Evolutionary conservation across 176 grass and related monocot genomes (phyloP).

Genomic region (Rhynchospora breviuscula): DNA sequence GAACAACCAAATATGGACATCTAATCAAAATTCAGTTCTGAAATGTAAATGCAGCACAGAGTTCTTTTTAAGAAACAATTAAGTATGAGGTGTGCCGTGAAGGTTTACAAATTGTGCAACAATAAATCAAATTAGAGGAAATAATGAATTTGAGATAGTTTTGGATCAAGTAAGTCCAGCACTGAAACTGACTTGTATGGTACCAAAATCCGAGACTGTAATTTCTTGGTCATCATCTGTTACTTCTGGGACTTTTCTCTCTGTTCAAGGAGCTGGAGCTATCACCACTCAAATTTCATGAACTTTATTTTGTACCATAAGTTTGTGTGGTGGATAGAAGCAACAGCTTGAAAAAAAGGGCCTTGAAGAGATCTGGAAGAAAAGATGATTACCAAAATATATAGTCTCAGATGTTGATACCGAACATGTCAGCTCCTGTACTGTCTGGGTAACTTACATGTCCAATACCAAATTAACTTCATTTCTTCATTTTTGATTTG

Average conservation of each 20-base stretch:
- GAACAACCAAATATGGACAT: no score
- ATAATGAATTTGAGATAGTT: constrained; percentile 15
- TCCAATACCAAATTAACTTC: background rate
- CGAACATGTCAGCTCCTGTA: constrained; percentile 2
- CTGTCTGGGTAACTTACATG: background rate
- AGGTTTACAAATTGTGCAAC: no score
- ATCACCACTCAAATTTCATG: background rate
- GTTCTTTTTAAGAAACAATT: no score
- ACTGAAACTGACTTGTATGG: background rate
- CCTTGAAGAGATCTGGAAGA: background rate
- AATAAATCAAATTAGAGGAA: no score
- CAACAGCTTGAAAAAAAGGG: background rate
- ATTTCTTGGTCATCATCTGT: background rate
- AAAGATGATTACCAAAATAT: background rate
- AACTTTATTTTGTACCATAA: background rate
- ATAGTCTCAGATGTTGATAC: constrained; percentile 6
- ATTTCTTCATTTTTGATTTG: background rate
- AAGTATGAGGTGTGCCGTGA: no score
- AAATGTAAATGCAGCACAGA: no score
- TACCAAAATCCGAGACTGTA: constrained; percentile 18
- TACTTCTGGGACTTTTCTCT: background rate
- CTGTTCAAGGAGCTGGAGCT: background rate
- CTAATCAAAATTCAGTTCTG: no score
- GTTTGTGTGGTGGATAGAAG: background rate
- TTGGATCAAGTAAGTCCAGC: background rate